A percentile compares a stretch with the other conserved stretches of the same genome.
Evolutionary conservation across 768 basidiomycete genomes (phyloP).

Genomic region (Tylopilus sp.): DNA sequence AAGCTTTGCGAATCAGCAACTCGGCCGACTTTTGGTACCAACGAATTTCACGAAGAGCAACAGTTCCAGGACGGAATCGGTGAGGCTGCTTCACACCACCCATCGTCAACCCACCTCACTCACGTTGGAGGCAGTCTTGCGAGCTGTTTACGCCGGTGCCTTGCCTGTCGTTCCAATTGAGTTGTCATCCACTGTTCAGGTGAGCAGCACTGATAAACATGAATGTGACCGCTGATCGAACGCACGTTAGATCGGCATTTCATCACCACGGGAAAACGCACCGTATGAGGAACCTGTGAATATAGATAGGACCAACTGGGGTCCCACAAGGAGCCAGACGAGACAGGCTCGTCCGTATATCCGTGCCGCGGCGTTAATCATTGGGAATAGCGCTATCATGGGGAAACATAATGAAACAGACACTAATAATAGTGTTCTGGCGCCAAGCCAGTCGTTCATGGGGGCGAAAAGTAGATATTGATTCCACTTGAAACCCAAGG

Average conservation of each 20-base stretch:
- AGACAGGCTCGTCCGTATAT: conserved; percentile 34
- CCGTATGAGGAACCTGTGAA: conserved; percentile 52
- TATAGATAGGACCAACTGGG: conserved; percentile 47
- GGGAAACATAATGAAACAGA: conserved; percentile 49
- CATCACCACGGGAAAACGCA: conserved; percentile 28
- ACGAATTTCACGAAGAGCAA: too few relatives aligned
- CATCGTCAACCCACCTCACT: too few relatives aligned
- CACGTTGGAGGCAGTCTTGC: too few relatives aligned
- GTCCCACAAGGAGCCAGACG: too few relatives aligned
- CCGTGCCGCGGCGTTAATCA: conserved; percentile 37
- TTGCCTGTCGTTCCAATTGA: too few relatives aligned
- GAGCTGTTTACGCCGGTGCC: too few relatives aligned
- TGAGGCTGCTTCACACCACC: too few relatives aligned
- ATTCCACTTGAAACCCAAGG: conserved; percentile 34
- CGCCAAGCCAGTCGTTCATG: conserved; percentile 53
- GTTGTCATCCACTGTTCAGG: too few relatives aligned
- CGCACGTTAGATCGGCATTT: background rate
- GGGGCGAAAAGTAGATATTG: conserved; percentile 55
- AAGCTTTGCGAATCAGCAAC: too few relatives aligned
- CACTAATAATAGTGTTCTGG: conserved; percentile 50
- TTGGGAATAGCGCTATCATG: conserved; percentile 41
- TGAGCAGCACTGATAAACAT: conserved; percentile 57
- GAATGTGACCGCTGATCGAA: conserved; percentile 49
- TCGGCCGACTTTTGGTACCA: too few relatives aligned
- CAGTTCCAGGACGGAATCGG: too few relatives aligned